These are phyloP conservation scores for Chenopodium album DNA, from an alignment of 148 eudicot genomes.

Conservation along the genomic window DNA sequence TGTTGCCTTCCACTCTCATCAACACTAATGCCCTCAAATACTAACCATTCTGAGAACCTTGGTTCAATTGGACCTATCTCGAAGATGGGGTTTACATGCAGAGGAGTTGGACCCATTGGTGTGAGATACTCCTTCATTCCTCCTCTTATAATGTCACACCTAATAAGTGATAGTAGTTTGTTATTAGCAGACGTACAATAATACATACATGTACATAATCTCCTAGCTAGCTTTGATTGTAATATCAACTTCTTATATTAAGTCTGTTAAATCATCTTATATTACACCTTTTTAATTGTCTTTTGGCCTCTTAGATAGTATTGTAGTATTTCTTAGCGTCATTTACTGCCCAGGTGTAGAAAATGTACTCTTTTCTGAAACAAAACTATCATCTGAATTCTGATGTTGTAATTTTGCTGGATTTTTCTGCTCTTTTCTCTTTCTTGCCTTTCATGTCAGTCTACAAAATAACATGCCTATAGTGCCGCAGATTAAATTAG, in stretches of 20 bases:
- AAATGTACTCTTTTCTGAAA: not conserved
- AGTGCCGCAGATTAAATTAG: not conserved
- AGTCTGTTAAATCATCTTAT: not conserved
- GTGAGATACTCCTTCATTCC: constrained; percentile 97
- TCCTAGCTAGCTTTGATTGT: constrained; percentile 6
- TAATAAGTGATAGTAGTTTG: constrained; percentile 21
- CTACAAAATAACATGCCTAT: not conserved
- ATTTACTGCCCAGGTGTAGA: not conserved
- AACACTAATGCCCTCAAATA: constrained; percentile 96
- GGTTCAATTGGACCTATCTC: constrained; percentile 97
- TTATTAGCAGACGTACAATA: not conserved
- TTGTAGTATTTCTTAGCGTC: not conserved
- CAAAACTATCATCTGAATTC: not conserved
- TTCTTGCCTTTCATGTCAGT: not conserved
- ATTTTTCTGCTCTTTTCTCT: not conserved
- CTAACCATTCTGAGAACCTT: constrained; percentile 92
- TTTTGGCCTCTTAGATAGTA: not conserved
- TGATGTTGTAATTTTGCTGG: not conserved
- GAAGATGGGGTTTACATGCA: constrained; percentile 90
- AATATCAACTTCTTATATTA: not conserved
- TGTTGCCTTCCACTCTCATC: constrained; percentile 93
- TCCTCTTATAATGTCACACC: constrained; percentile 89
- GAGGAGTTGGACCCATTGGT: constrained; percentile 95
- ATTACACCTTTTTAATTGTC: not conserved
- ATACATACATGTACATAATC: not conserved